A percentile compares a stretch with the other conserved stretches of the same genome.
These are phyloP conservation scores for Eucalyptus viminalis DNA, from an alignment of 345 rosid genomes.

Conservation along the genomic window DNA sequence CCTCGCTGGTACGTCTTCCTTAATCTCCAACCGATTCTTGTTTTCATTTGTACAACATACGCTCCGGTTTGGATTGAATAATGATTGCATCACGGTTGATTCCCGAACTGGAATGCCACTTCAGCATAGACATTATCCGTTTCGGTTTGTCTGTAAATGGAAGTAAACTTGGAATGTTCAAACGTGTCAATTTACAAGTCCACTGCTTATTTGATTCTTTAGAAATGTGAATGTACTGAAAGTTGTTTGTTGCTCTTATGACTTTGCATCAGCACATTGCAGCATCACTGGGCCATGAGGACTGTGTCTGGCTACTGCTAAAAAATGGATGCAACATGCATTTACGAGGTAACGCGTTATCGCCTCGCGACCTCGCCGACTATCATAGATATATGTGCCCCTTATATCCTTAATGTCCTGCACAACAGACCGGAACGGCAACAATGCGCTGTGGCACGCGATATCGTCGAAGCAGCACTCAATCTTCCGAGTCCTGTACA, in stretches of 20 bases:
- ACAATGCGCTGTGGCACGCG: slow-evolving; percentile 81
- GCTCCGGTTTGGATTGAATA: background rate
- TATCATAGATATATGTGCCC: background rate
- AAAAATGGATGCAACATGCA: slow-evolving; percentile 71
- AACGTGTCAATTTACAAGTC: background rate
- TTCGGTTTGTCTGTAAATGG: background rate
- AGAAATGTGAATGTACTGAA: background rate
- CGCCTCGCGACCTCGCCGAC: accelerated
- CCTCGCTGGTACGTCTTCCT: slow-evolving; percentile 45
- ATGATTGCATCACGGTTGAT: background rate
- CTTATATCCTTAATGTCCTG: background rate
- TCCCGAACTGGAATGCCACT: background rate
- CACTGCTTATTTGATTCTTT: background rate
- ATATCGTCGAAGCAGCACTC: slow-evolving; percentile 45
- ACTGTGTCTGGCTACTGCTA: slow-evolving; percentile 61
- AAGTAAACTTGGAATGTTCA: background rate
- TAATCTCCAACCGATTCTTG: background rate
- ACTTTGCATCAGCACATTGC: slow-evolving; percentile 61
- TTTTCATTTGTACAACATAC: background rate
- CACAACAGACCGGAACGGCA: slow-evolving; percentile 46
- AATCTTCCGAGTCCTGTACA: slow-evolving; percentile 55
- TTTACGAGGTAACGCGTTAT: slow-evolving; percentile 25
- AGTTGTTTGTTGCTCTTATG: background rate
- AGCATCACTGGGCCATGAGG: slow-evolving; percentile 80
- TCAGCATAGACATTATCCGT: background rate